These are phyloP conservation scores for Asterella californica DNA, from an alignment of 225 moss, liverwort and hornwort species.

Conservation along the genomic window DNA sequence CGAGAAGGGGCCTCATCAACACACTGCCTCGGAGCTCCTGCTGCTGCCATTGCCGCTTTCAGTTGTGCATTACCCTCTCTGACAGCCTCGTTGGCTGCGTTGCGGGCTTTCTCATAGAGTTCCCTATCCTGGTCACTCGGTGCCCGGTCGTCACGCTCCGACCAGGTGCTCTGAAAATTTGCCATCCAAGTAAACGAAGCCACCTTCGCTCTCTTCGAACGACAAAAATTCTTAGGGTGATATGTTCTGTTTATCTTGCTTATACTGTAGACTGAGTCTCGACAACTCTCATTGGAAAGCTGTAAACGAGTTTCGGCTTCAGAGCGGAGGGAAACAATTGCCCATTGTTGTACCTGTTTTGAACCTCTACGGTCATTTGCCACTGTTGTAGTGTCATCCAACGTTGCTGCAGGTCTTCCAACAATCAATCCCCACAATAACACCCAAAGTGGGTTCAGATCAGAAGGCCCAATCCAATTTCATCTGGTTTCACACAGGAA, in stretches of 20 bases:
- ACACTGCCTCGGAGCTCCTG: slow-evolving; percentile 26
- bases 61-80: slow-evolving; percentile 47
- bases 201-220: background rate
- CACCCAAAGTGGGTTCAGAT: too few species aligned
- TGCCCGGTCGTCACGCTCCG: slow-evolving; percentile 13
- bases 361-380: background rate
- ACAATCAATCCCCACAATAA: background rate
- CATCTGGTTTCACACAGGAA: slow-evolving; percentile 2
- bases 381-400: background rate
- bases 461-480: background rate
- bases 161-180: slow-evolving; percentile 1
- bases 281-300: background rate
- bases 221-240: background rate
- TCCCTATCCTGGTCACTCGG: slow-evolving; percentile 38
- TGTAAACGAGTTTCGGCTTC: background rate
- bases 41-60: slow-evolving; percentile 48
- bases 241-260: background rate
- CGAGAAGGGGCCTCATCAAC: slow-evolving; percentile 16
- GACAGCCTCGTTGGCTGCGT: slow-evolving; percentile 44
- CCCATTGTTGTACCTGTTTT: background rate
- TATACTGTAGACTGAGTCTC: background rate
- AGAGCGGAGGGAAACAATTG: background rate
- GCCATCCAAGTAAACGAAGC: slow-evolving; percentile 13
- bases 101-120: slow-evolving; percentile 39
- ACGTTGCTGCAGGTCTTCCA: background rate